Percentiles rank a stretch among this genome's conserved stretches.
Evolutionary conservation across 495 filamentous ascomycete species (phyloP).

Genomic region (Penicillium riverlandense): DNA sequence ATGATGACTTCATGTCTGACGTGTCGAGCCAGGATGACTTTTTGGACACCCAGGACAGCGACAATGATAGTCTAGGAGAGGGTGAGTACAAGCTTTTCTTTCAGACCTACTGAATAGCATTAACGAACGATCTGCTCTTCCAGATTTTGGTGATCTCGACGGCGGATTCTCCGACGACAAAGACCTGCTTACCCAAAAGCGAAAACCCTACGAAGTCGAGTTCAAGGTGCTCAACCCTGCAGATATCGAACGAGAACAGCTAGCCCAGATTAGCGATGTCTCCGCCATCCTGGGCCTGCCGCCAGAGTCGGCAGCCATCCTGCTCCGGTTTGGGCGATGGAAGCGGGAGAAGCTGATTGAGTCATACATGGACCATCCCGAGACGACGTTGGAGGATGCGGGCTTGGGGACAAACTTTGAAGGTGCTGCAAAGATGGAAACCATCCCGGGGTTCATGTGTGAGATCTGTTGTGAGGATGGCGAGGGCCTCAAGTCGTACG

Average conservation of each 20-base stretch:
- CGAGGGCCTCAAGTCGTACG: slow-evolving; percentile 73
- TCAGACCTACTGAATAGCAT: background rate
- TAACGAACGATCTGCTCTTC: slow-evolving; percentile 4
- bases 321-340: slow-evolving; percentile 84
- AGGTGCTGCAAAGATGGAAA: slow-evolving; percentile 58
- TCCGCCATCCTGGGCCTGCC: slow-evolving; percentile 80
- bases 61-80: slow-evolving; percentile 70
- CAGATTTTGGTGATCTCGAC: slow-evolving; percentile 72
- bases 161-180: slow-evolving; percentile 70
- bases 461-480: slow-evolving; percentile 95
- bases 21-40: slow-evolving; percentile 74
- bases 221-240: slow-evolving; percentile 71
- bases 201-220: slow-evolving; percentile 74
- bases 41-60: slow-evolving; percentile 58
- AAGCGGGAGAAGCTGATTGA: slow-evolving; percentile 94
- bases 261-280: slow-evolving; percentile 78
- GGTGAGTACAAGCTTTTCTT: slow-evolving; percentile 47
- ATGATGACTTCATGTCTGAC: slow-evolving; percentile 90
- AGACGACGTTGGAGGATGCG: slow-evolving; percentile 73
- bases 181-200: slow-evolving; percentile 60
- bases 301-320: slow-evolving; percentile 80
- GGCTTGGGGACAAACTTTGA: slow-evolving; percentile 65
- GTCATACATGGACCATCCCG: slow-evolving; percentile 81
- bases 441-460: slow-evolving; percentile 72
- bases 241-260: slow-evolving; percentile 78